A percentile compares a stretch with the other conserved stretches of the same genome.
Conservation (phyloP, 306 rosid genomes). For the Delonix regia region DNA sequence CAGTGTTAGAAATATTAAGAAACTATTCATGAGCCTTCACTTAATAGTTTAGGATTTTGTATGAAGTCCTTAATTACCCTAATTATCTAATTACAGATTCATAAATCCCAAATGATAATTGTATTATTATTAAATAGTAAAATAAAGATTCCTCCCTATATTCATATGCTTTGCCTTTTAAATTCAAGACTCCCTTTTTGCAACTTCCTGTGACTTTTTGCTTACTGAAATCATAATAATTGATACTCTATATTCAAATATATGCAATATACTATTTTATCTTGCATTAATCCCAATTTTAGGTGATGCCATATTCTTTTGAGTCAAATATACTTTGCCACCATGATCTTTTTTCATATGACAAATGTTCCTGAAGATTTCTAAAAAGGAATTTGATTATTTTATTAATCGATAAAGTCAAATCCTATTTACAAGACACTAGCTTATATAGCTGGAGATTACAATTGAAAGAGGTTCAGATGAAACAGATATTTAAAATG, state of each 20-base stretch:
- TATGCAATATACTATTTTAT: constrained; percentile 13
- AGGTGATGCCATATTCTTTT: neutral
- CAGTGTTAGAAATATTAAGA: too few relatives aligned
- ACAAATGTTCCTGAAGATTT: neutral
- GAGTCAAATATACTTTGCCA: neutral
- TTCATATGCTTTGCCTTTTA: constrained; percentile 21
- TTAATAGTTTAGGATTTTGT: neutral
- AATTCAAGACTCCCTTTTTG: constrained; percentile 2
- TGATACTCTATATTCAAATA: neutral
- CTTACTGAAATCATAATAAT: neutral
- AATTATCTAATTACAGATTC: neutral
- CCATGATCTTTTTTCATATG: neutral
- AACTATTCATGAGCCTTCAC: neutral
- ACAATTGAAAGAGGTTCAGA: too few relatives aligned
- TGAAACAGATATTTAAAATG: too few relatives aligned
- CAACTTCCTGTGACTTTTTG: neutral
- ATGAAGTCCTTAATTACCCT: neutral
- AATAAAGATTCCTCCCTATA: neutral
- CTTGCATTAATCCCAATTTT: neutral
- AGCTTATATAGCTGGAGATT: too few relatives aligned
- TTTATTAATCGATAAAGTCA: too few relatives aligned
- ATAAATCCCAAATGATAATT: neutral
- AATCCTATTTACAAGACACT: too few relatives aligned
- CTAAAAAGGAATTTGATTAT: too few relatives aligned
- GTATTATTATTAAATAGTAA: neutral